Evolutionary conservation across 257 asterid genomes (phyloP).

Genomic region (Anisodus tanguticus): DNA sequence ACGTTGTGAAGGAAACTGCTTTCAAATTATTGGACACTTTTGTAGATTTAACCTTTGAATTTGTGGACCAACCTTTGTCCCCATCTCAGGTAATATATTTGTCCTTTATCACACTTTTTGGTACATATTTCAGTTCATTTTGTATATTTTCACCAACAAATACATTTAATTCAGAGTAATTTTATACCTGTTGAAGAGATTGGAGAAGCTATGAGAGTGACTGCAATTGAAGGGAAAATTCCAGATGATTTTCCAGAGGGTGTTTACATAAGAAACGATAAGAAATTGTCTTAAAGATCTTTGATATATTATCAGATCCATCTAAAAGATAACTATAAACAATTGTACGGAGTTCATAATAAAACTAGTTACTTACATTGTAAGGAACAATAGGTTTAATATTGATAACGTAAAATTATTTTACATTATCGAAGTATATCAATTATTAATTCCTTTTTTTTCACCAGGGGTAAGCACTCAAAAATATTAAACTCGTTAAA

Average conservation of each 20-base stretch:
- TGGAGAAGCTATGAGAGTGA: constrained; percentile 41
- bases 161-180: constrained; percentile 47
- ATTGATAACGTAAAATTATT: too few relatives aligned
- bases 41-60: constrained; percentile 4
- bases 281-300: too few relatives aligned
- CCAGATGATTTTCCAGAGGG: constrained; percentile 67
- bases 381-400: too few relatives aligned
- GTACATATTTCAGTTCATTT: neutral
- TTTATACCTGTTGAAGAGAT: constrained; percentile 72
- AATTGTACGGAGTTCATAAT: too few relatives aligned
- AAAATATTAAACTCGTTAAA: neutral
- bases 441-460: too few relatives aligned
- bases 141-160: neutral
- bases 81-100: constrained; percentile 24
- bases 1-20: neutral
- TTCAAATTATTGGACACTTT: constrained; percentile 7
- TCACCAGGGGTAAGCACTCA: neutral
- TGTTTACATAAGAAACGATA: constrained; percentile 67
- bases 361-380: too few relatives aligned
- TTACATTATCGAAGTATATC: too few relatives aligned
- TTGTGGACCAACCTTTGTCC: neutral
- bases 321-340: neutral
- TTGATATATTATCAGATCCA: neutral
- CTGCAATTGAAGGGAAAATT: constrained; percentile 46
- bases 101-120: neutral